Conservation (phyloP, 2,329 filamentous ascomycete species). For the Cryphonectria japonica region DNA sequence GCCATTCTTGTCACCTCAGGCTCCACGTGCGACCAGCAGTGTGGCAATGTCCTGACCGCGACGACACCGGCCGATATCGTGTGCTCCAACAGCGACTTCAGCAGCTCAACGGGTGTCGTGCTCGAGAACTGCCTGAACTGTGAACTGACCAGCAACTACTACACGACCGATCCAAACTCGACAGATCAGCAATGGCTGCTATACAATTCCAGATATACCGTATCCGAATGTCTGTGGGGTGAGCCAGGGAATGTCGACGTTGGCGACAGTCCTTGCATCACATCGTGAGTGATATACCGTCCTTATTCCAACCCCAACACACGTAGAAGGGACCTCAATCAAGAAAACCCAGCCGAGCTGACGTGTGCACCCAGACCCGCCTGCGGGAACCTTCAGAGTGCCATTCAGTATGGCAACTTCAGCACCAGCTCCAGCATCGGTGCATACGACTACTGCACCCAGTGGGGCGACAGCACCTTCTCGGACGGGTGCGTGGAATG, state of each 20-base stretch:
- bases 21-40: slow-evolving; percentile 55
- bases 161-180: slow-evolving; percentile 40
- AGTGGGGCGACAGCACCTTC: slow-evolving; percentile 53
- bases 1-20: slow-evolving; percentile 48
- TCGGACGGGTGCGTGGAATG: slow-evolving; percentile 57
- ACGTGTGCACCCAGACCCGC: slow-evolving; percentile 48
- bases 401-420: slow-evolving; percentile 55
- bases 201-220: slow-evolving; percentile 62
- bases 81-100: slow-evolving; percentile 49
- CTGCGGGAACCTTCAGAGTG: slow-evolving; percentile 52
- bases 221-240: slow-evolving; percentile 60
- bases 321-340: too few relatives aligned
- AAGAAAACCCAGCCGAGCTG: slow-evolving; percentile 29
- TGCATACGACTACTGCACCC: slow-evolving; percentile 58
- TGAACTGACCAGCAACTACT: slow-evolving; percentile 54
- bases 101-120: slow-evolving; percentile 48
- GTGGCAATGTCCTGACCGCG: slow-evolving; percentile 56
- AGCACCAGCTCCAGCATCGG: slow-evolving; percentile 47
- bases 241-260: slow-evolving; percentile 47
- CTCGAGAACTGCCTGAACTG: slow-evolving; percentile 58
- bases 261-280: slow-evolving; percentile 53
- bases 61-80: slow-evolving; percentile 53
- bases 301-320: neutral
- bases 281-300: slow-evolving; percentile 45
- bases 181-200: slow-evolving; percentile 59